Evolutionary conservation across 2,329 filamentous ascomycete genomes (phyloP).

Genomic region (Xylaria multiplex): DNA sequence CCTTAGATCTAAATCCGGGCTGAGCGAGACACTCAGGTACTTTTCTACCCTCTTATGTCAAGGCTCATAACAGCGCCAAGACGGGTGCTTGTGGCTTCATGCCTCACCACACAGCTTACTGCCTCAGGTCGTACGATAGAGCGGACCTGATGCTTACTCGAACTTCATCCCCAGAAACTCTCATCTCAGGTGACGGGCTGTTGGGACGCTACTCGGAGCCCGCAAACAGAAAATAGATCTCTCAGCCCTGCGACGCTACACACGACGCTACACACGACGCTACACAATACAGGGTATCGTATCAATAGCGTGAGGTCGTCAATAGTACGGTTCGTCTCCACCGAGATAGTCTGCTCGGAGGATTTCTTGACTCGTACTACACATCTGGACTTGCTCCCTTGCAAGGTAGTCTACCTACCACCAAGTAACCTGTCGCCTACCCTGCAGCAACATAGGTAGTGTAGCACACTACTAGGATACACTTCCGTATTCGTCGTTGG

Average conservation of each 20-base stretch:
- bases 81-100: conserved; percentile 9
- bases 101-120: conserved; percentile 1
- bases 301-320: conserved; percentile 17
- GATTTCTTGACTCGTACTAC: conserved; percentile 3
- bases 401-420: neutral
- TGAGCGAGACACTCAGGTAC: conserved; percentile 16
- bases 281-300: neutral
- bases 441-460: conserved; percentile 13
- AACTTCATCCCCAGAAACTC: conserved; percentile 9
- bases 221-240: conserved; percentile 2
- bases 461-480: conserved; percentile 2
- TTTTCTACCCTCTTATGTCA: neutral
- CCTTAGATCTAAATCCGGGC: neutral
- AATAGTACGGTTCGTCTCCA: conserved; percentile 20
- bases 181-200: conserved; percentile 5
- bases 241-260: conserved; percentile 13
- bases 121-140: conserved; percentile 13
- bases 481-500: conserved; percentile 5
- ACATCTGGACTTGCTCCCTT: neutral
- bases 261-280: conserved; percentile 7
- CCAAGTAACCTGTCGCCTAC: neutral
- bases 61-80: conserved; percentile 10
- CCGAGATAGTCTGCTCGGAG: conserved; percentile 14
- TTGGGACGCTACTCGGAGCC: conserved; percentile 15
- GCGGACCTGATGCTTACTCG: conserved; percentile 1